A percentile compares a stretch with the other conserved stretches of the same genome.
Conservation (phyloP, 495 filamentous ascomycete genomes). For the Umbilicaria muhlenbergii region DNA sequence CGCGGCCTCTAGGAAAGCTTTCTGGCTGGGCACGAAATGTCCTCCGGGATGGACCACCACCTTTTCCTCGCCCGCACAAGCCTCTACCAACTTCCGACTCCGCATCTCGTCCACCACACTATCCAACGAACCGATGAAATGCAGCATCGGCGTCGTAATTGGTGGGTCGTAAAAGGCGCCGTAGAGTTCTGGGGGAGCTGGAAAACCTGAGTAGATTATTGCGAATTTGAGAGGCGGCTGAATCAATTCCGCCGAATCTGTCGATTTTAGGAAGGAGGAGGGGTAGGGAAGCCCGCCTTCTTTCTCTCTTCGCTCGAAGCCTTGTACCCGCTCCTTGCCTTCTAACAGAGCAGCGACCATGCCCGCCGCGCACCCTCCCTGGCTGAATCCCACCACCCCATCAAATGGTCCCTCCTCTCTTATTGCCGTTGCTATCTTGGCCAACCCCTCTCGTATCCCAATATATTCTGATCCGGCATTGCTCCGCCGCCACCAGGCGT, state of each 20-base stretch:
- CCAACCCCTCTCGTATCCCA: constrained; percentile 49
- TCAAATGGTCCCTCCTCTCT: constrained; percentile 46
- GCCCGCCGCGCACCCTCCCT: constrained; percentile 48
- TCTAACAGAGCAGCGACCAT: constrained; percentile 60
- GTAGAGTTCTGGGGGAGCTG: constrained; percentile 45
- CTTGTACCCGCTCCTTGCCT: constrained; percentile 22
- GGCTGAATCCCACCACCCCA: constrained; percentile 62
- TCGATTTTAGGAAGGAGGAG: constrained; percentile 20
- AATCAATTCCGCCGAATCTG: constrained; percentile 23
- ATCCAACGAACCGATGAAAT: constrained; percentile 75
- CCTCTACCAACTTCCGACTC: constrained; percentile 46
- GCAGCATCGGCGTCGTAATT: constrained; percentile 62
- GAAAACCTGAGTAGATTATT: constrained; percentile 67
- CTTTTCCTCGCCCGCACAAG: constrained; percentile 43
- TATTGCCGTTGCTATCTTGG: constrained; percentile 40
- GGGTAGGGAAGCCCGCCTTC: constrained; percentile 30
- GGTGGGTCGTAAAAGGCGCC: constrained; percentile 57
- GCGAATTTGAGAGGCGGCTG: constrained; percentile 61
- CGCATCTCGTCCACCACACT: constrained; percentile 70
- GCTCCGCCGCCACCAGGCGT: constrained; percentile 75
- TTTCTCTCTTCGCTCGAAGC: constrained; percentile 23
- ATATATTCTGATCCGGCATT: constrained; percentile 41
- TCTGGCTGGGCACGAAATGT: constrained; percentile 74
- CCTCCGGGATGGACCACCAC: constrained; percentile 83
- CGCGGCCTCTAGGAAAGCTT: constrained; percentile 61